Base-by-base conservation (phyloP, 495 filamentous ascomycete species). In the Penicillium robsamsonii region DNA sequence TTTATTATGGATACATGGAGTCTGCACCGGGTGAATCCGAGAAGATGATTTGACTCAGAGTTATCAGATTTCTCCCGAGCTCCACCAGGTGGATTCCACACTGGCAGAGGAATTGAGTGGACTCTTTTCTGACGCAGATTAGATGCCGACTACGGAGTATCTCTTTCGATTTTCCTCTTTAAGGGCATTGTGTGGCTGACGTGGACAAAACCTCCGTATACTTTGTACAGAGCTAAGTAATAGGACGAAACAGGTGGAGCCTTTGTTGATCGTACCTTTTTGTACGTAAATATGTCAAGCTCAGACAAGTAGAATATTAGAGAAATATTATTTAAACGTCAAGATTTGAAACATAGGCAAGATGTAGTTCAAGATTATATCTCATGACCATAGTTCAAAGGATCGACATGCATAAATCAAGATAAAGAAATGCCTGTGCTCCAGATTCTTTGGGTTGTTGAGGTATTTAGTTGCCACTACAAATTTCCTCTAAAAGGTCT, bases 41-140 rank as follows among this genome's bases (percentile, higher is more conserved):
- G 51, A 47, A 53, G 30, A 35, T 62, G 58, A 67, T 62, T 62
- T 62, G 64, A 53, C 55, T 58, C 57, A 8, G 55, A 59, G 57
- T 65, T 63, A 68, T 65, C 65, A 61, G 64, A 65, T 62, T 60
- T 53, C 62, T 60, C 59, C 65, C 49, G 42, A 17, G 55, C 65
- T 65, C 62, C 62, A 65, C 62, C 38, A 4, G 38, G 61, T 64
- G 62, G 64, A 40, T 62, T 65, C 56, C 31, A 37, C 35, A 11
- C 42, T 40, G 42, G 27, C 31, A 54, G 29, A 40, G 42, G 38
- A 29, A 18, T 37, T 43, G 30, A 18, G 42, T 54, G 52, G 52
- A 33, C 17, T 46, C 22, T 15, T 18, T 46, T 46, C 20, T 22
- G 52, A 54, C 12, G n/a, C 24, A 37, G 24, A 55, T 46, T 46